phyloP scores from a whole-genome alignment of 1,284 basidiomycete species.

The Wolfiporia cocos region DNA sequence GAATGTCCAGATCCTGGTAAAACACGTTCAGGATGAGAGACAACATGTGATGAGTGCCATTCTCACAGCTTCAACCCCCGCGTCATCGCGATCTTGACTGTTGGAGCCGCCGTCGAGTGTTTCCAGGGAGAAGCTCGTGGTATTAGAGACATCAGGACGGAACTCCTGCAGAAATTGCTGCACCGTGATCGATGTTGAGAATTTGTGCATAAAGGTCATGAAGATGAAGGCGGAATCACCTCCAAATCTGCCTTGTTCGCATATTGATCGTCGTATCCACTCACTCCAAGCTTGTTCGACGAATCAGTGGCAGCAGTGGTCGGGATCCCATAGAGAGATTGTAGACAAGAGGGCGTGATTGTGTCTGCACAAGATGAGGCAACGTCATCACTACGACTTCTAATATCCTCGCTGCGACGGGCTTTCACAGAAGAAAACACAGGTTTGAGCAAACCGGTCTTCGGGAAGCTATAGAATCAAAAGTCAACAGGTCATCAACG shows the following conservation, averaged over 20 bases:
- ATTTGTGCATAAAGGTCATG: background rate
- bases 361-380: constrained; percentile 6
- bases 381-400: background rate
- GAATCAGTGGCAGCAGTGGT: constrained; percentile 39
- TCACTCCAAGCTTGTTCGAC: constrained; percentile 46
- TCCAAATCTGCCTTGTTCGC: constrained; percentile 44
- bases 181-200: background rate
- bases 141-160: constrained; percentile 38
- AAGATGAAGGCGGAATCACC: constrained; percentile 16
- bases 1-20: constrained; percentile 47
- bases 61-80: constrained; percentile 16
- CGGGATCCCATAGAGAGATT: constrained; percentile 44
- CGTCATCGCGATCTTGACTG: constrained; percentile 11
- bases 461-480: background rate
- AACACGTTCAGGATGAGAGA: background rate
- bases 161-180: constrained; percentile 46
- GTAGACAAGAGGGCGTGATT: constrained; percentile 53
- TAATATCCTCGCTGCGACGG: constrained; percentile 25
- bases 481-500: background rate
- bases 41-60: background rate
- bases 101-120: constrained; percentile 30
- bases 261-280: constrained; percentile 48
- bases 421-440: constrained; percentile 15
- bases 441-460: background rate
- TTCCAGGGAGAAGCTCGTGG: constrained; percentile 10